phyloP scores from a whole-genome alignment of 257 asterid genomes.

The Primulina huaijiensis region DNA sequence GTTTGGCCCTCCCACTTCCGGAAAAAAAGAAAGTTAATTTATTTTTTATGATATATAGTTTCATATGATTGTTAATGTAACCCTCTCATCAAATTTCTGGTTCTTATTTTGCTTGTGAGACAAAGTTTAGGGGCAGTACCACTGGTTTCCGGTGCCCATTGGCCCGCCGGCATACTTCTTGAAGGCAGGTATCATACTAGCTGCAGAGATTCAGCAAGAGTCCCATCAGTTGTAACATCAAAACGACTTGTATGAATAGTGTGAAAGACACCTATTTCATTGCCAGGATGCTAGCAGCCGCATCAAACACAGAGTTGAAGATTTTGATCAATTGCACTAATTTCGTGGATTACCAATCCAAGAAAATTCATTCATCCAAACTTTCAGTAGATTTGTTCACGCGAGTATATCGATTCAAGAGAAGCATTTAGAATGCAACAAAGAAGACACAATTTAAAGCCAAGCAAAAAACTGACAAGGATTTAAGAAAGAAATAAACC shows the following conservation, averaged over 20 bases:
- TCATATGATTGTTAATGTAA: too few relatives aligned
- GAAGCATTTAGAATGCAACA: neutral
- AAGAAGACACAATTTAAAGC: neutral
- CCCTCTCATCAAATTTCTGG: neutral
- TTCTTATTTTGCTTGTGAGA: neutral
- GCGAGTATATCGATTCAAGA: neutral
- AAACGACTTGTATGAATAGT: neutral
- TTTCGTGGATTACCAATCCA: neutral
- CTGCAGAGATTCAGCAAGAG: conserved; percentile 39
- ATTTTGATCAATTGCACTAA: neutral
- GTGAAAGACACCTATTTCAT: neutral
- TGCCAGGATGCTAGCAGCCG: neutral
- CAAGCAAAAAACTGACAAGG: neutral
- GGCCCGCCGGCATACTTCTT: conserved; percentile 96
- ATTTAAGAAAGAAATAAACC: neutral
- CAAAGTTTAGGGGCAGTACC: conserved; percentile 39
- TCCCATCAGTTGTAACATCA: neutral
- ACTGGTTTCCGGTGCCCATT: conserved; percentile 87
- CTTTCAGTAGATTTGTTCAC: neutral
- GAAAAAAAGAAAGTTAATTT: too few relatives aligned
- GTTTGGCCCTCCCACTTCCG: neutral
- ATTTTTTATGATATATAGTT: neutral
- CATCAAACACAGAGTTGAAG: neutral
- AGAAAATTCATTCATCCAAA: neutral
- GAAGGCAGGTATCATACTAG: conserved; percentile 92